phyloP scores from a whole-genome alignment of 1,139 yeast genomes.

The Candida sp. region DNA sequence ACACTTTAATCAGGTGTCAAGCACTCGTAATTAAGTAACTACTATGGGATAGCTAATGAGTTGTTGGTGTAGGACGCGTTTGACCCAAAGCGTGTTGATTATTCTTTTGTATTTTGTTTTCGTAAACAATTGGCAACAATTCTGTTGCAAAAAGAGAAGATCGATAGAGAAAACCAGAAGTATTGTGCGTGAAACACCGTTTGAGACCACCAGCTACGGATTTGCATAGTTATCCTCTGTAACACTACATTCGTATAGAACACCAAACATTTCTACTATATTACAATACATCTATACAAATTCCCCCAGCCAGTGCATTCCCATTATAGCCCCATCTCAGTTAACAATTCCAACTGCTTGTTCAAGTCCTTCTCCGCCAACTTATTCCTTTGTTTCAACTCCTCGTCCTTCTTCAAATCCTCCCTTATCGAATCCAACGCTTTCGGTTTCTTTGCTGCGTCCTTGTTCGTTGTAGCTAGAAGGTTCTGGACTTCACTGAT shows the following conservation, averaged over 20 bases:
- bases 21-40: background rate
- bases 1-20: too few species aligned
- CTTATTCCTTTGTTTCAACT: constrained; percentile 38
- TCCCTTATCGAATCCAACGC: constrained; percentile 39
- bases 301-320: background rate
- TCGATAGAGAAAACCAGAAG: background rate
- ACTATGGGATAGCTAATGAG: background rate
- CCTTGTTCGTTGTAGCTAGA: constrained; percentile 14
- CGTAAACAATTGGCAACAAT: background rate
- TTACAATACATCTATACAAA: background rate
- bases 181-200: background rate
- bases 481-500: constrained; percentile 38
- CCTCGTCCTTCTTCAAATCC: constrained; percentile 48
- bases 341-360: constrained; percentile 62
- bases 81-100: too few species aligned
- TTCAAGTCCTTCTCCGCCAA: constrained; percentile 54
- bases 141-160: background rate
- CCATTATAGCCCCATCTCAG: constrained; percentile 49
- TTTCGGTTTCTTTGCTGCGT: constrained; percentile 18
- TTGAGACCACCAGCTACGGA: background rate
- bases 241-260: background rate
- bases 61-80: background rate
- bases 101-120: background rate
- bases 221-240: too few species aligned
- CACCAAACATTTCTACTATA: background rate